Evolutionary conservation across 148 eudicot species (phyloP).

Genomic region (Spergularia marina): DNA sequence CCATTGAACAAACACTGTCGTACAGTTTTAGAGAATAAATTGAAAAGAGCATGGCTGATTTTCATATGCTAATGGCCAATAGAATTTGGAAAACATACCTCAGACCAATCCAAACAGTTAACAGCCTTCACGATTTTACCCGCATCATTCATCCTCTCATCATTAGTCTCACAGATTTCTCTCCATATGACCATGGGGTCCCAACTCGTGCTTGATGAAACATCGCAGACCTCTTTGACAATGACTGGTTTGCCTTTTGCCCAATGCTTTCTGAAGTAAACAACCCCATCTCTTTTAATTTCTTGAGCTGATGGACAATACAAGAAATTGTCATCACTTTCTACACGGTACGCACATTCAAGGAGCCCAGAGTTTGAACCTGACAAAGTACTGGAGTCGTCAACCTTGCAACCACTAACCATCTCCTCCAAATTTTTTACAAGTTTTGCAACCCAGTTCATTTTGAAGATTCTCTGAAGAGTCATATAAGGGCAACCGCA

Average conservation of each 20-base stretch:
- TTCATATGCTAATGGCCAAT: neutral
- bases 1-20: neutral
- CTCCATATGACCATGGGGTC: constrained; percentile 82
- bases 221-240: constrained; percentile 67
- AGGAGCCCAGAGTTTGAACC: constrained; percentile 33
- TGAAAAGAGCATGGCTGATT: neutral
- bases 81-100: constrained; percentile 45
- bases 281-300: constrained; percentile 64
- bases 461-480: constrained; percentile 80
- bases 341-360: constrained; percentile 53
- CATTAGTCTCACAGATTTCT: constrained; percentile 64
- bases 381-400: constrained; percentile 27
- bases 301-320: constrained; percentile 65
- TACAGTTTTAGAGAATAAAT: constrained; percentile 1
- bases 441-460: constrained; percentile 96
- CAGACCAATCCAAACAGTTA: constrained; percentile 73
- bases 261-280: constrained; percentile 73
- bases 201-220: constrained; percentile 63
- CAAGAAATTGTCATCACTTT: constrained; percentile 52
- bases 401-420: constrained; percentile 74
- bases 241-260: constrained; percentile 72
- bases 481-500: constrained; percentile 61
- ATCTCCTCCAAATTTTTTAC: constrained; percentile 91
- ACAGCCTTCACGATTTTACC: constrained; percentile 73
- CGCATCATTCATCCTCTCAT: constrained; percentile 67